Conservation (phyloP, 495 filamentous ascomycete genomes). For the Terfezia claveryi region DNA sequence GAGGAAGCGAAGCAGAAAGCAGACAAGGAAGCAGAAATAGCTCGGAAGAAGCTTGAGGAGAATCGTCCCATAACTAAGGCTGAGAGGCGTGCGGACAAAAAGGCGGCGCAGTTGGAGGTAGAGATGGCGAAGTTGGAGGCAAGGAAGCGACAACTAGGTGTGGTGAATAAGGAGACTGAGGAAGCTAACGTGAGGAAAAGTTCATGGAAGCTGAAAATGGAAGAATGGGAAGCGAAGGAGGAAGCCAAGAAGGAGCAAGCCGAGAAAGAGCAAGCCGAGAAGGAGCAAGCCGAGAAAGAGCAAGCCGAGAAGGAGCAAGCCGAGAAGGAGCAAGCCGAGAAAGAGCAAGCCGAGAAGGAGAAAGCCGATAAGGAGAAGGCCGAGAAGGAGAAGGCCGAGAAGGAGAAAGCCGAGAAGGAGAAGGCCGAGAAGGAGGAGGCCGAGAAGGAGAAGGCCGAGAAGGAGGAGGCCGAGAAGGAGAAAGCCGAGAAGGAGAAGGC, state of each 20-base stretch:
- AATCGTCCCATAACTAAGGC: background rate
- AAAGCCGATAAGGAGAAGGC: no score
- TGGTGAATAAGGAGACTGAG: background rate
- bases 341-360: no score
- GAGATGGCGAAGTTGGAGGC: background rate
- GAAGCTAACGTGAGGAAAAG: background rate
- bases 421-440: no score
- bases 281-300: background rate
- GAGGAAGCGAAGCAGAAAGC: background rate
- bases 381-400: no score
- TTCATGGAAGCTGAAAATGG: background rate
- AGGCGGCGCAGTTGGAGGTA: background rate
- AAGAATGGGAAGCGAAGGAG: background rate
- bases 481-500: no score
- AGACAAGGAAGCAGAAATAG: background rate
- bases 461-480: no score
- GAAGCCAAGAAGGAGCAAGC: background rate
- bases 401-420: no score
- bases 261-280: background rate
- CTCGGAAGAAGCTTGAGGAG: background rate
- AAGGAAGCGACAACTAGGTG: background rate
- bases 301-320: background rate
- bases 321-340: background rate
- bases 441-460: no score
- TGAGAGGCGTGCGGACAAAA: background rate